These are phyloP conservation scores for Pigoraptor vietnamica DNA, from an alignment of 78 protist genomes.

Conservation along the genomic window DNA sequence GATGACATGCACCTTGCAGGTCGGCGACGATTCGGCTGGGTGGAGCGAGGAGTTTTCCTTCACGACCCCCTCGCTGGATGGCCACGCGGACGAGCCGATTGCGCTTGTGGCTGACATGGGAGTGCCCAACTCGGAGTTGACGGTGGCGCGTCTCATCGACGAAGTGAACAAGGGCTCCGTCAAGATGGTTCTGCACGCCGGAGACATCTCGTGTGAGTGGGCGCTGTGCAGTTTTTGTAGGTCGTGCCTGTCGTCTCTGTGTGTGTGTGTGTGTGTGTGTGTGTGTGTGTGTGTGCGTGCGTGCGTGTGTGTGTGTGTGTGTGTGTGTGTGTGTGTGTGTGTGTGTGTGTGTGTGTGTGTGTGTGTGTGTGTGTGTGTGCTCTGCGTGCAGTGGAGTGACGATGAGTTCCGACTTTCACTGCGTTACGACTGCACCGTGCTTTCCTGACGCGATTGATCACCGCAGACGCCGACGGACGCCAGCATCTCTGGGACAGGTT, in stretches of 20 bases:
- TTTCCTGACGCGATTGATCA: too few relatives aligned
- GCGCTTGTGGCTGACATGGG: neutral
- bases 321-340: too few relatives aligned
- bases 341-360: too few relatives aligned
- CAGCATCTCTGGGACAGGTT: conserved; percentile 2
- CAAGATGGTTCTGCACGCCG: neutral
- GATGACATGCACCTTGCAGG: neutral
- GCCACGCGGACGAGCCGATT: neutral
- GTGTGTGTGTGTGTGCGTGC: too few relatives aligned
- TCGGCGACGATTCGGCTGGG: neutral
- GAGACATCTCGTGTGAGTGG: neutral
- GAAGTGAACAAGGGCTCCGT: neutral
- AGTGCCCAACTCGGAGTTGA: neutral
- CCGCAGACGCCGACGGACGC: neutral
- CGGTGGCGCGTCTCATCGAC: neutral
- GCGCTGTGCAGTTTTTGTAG: neutral
- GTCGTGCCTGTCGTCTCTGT: neutral
- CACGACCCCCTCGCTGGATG: neutral
- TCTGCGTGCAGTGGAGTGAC: too few relatives aligned
- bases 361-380: too few relatives aligned
- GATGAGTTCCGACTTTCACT: too few relatives aligned
- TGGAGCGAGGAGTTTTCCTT: conserved; percentile 2
- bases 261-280: neutral
- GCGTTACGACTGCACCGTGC: too few relatives aligned
- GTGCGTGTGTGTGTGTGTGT: too few relatives aligned